Base-by-base conservation (phyloP, 1,284 basidiomycete genomes). In the Melampsora occidentalis region DNA sequence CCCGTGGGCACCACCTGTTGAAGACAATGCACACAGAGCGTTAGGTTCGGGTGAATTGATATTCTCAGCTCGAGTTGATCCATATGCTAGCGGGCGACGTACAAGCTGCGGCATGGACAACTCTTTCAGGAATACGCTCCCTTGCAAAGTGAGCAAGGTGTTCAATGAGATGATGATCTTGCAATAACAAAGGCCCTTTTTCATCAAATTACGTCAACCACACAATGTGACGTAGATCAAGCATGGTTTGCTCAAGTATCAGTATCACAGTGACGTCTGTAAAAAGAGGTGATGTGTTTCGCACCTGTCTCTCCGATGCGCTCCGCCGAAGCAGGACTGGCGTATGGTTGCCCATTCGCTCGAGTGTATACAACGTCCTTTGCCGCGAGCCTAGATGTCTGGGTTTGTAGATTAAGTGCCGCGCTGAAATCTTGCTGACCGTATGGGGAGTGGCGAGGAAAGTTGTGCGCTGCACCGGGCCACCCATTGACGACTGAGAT, bases 61-160 rank as follows among this genome's bases (percentile, higher is more conserved):
- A 25, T 25, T 25, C 25, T 25, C 25, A 25, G 25, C 25, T 25
- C 25, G 25, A 25, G 25, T 25, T 25, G 25, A 25, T 25, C 25
- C 25, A 28, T 64, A 80, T 4, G 3, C 35, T 35, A 9, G 35
- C 35, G 35, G 35, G 35, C 35, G 6, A 35, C 35, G 35, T 35
- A 35, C 35, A 35, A 78, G 89, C 92, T 83, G 91, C 92, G 78
- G 91, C 91, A 81, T 92, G 92, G 76, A 93, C 89, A 87, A 90
- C 80, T 62, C 68, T 39, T 79, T 59, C 69, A 39, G 73, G 94
- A 82, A 97, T 94, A 84, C 94, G 90, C 86, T 97, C 94, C 76
- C 92, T 89, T 84, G 92, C 91, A 81, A 95, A 94, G 87, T 95
- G 93, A 57, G 91, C 89, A 79, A 97, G 87, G 75, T 92, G 86